These are phyloP conservation scores for Coccomyxa subellipsoidea DNA, from an alignment of 163 green algal genomes.

Conservation along the genomic window DNA sequence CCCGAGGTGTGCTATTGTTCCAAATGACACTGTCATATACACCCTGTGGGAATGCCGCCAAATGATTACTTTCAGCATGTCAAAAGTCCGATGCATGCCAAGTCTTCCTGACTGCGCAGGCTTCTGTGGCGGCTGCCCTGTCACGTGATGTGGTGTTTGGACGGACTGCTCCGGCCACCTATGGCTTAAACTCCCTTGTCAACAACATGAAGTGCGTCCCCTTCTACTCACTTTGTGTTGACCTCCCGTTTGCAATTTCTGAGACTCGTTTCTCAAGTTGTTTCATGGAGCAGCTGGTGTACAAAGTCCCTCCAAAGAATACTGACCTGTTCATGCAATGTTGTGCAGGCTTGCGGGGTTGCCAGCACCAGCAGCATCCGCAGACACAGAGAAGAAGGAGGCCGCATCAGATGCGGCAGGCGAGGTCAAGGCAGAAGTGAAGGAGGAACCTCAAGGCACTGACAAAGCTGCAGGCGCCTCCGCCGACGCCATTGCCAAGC, in stretches of 20 bases:
- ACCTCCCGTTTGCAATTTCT: too few species aligned
- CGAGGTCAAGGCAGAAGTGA: conserved; percentile 9
- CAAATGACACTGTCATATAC: too few species aligned
- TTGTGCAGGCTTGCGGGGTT: background rate
- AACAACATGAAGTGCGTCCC: conserved; percentile 19
- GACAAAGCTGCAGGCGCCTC: background rate
- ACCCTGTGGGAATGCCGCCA: too few species aligned
- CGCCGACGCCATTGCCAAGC: background rate
- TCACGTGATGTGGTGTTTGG: conserved; percentile 76
- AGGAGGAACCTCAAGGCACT: conserved; percentile 32
- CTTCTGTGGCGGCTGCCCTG: conserved; percentile 55
- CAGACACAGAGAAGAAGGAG: background rate
- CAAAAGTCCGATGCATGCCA: too few species aligned
- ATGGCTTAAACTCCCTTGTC: conserved; percentile 62
- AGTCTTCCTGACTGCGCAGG: conserved; percentile 17
- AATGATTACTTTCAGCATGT: too few species aligned
- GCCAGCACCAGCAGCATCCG: background rate
- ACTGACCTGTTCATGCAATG: too few species aligned
- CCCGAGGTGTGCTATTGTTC: conserved; percentile 47
- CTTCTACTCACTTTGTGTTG: too few species aligned
- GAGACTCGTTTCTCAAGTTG: too few species aligned
- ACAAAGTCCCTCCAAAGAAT: too few species aligned
- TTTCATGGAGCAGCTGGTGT: too few species aligned
- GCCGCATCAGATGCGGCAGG: background rate
- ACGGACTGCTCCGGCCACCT: conserved; percentile 66